Evolutionary conservation across 2,329 filamentous ascomycete genomes (phyloP).

Genomic region (Neoarthrinium moseri): DNA sequence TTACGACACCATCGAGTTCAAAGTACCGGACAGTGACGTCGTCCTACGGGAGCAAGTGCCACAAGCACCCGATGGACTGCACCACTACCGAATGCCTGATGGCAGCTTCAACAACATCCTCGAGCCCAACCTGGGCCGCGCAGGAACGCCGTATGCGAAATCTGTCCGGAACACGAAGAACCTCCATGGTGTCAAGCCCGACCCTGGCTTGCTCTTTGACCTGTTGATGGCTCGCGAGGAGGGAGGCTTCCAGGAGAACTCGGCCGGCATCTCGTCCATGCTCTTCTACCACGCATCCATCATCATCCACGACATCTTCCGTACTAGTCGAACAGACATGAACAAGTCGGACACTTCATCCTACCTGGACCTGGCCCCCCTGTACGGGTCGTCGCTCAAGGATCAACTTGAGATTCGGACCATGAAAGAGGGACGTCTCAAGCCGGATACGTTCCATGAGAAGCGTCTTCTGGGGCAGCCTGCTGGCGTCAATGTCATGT

Average conservation of each 20-base stretch:
- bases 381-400: constrained; percentile 66
- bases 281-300: constrained; percentile 74
- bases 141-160: constrained; percentile 66
- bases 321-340: constrained; percentile 61
- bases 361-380: constrained; percentile 70
- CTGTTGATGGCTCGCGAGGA: constrained; percentile 57
- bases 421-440: constrained; percentile 58
- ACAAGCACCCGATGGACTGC: too few species aligned
- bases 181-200: constrained; percentile 60
- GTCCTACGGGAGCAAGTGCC: too few species aligned
- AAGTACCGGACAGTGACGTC: too few species aligned
- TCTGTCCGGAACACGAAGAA: constrained; percentile 58
- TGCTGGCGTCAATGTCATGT: constrained; percentile 63
- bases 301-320: constrained; percentile 61
- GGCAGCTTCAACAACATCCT: constrained; percentile 54
- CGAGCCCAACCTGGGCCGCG: constrained; percentile 61
- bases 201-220: constrained; percentile 66
- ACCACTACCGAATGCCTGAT: constrained; percentile 28
- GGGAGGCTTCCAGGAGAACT: constrained; percentile 56
- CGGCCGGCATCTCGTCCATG: constrained; percentile 71
- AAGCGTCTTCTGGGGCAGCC: constrained; percentile 65
- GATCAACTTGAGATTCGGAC: constrained; percentile 65
- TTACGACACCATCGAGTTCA: too few species aligned
- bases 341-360: constrained; percentile 68
- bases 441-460: constrained; percentile 69